Percentiles rank a stretch among this genome's conserved stretches.
Evolutionary conservation across 495 filamentous ascomycete genomes (phyloP).

Genomic region (Xylaria acuta): DNA sequence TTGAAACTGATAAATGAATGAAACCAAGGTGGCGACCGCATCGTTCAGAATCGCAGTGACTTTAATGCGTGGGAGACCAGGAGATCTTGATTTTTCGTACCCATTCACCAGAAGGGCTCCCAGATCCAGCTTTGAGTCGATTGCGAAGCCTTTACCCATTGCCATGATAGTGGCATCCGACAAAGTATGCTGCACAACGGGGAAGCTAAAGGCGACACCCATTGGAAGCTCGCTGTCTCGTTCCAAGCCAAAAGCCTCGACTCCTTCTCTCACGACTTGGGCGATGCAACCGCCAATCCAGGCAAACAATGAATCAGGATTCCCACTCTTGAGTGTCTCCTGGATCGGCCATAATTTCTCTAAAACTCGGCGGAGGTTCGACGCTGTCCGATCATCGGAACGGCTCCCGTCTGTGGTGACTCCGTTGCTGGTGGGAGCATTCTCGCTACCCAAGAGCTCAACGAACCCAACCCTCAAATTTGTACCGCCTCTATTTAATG

Average conservation of each 20-base stretch:
- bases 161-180: slow-evolving; percentile 80
- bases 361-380: slow-evolving; percentile 63
- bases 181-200: slow-evolving; percentile 78
- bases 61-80: slow-evolving; percentile 66
- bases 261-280: slow-evolving; percentile 65
- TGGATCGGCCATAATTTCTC: slow-evolving; percentile 81
- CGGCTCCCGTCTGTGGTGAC: slow-evolving; percentile 10
- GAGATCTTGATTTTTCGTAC: slow-evolving; percentile 61
- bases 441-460: slow-evolving; percentile 63
- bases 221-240: slow-evolving; percentile 62
- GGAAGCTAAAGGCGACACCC: slow-evolving; percentile 88
- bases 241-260: slow-evolving; percentile 39
- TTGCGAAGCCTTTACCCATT: slow-evolving; percentile 88
- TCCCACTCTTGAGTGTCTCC: slow-evolving; percentile 77
- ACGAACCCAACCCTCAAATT: slow-evolving; percentile 83
- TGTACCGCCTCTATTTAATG: slow-evolving; percentile 64
- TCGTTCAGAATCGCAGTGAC: slow-evolving; percentile 85
- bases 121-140: slow-evolving; percentile 74
- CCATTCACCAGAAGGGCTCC: slow-evolving; percentile 70
- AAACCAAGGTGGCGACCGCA: slow-evolving; percentile 78
- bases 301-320: slow-evolving; percentile 74
- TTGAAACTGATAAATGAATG: slow-evolving; percentile 68
- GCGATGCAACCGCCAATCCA: slow-evolving; percentile 83
- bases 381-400: slow-evolving; percentile 28
- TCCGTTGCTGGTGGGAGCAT: slow-evolving; percentile 29